These are phyloP conservation scores for Alternaria brassicae DNA, from an alignment of 2,329 filamentous ascomycete species.

Conservation along the genomic window DNA sequence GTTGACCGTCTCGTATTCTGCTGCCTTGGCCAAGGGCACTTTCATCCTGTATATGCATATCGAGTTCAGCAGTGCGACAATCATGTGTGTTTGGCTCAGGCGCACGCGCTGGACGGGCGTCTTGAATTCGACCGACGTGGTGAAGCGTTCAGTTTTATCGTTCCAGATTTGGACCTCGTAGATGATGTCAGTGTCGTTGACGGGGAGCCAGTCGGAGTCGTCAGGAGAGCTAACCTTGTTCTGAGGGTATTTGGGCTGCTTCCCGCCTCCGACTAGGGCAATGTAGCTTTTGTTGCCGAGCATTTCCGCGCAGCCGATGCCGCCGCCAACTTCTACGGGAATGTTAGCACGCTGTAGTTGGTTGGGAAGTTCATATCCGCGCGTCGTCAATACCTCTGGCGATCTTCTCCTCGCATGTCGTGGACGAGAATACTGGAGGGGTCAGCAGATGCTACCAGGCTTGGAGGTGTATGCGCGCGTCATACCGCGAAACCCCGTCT, in stretches of 20 bases:
- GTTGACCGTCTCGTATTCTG: conserved; percentile 83
- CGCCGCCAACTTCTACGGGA: conserved; percentile 60
- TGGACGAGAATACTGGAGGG: conserved; percentile 40
- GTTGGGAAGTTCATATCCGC: not conserved
- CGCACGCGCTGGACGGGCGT: conserved; percentile 82
- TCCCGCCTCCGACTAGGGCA: conserved; percentile 87
- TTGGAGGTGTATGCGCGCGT: not conserved
- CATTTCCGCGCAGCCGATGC: conserved; percentile 84
- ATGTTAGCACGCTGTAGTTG: conserved; percentile 19
- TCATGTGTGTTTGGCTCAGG: conserved; percentile 76
- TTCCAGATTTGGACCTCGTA: conserved; percentile 86
- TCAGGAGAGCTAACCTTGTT: conserved; percentile 71
- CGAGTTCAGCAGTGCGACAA: conserved; percentile 81
- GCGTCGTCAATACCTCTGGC: conserved; percentile 34
- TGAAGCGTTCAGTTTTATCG: conserved; percentile 76
- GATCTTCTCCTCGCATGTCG: conserved; percentile 40
- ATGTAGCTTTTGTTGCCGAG: conserved; percentile 86
- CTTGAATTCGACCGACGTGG: conserved; percentile 79
- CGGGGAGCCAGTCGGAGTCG: conserved; percentile 34
- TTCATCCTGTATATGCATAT: conserved; percentile 82
- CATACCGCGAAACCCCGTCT: conserved; percentile 84
- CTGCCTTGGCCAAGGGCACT: conserved; percentile 72
- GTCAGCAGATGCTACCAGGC: conserved; percentile 18
- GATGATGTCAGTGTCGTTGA: conserved; percentile 38
- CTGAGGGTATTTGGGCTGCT: conserved; percentile 81